A percentile compares a stretch with the other conserved stretches of the same genome.
These are phyloP conservation scores for Begonia loranthoides DNA, from an alignment of 306 rosid species.

Conservation along the genomic window DNA sequence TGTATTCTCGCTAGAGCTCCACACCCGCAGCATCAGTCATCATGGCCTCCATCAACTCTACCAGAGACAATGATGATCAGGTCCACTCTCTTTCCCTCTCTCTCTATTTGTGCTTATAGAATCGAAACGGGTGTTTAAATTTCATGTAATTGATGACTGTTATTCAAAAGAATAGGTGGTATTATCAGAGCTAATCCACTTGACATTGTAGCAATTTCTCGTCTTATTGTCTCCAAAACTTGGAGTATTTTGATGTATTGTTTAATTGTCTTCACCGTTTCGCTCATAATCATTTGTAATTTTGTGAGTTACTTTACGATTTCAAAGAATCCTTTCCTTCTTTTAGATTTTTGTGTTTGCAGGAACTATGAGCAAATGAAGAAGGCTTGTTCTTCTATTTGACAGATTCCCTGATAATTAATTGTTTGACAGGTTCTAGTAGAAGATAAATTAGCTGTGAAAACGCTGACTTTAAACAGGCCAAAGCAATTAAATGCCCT, in stretches of 20 bases:
- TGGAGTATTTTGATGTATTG: too few species aligned
- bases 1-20: not conserved
- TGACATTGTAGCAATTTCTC: too few species aligned
- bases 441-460: constrained; percentile 29
- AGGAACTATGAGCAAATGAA: not conserved
- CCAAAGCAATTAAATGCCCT: constrained; percentile 72
- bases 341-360: not conserved
- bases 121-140: not conserved
- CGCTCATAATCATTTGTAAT: too few species aligned
- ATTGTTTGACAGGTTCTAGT: constrained; percentile 40
- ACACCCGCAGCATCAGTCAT: not conserved
- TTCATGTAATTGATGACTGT: too few species aligned
- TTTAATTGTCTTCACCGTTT: too few species aligned
- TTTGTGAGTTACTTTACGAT: not conserved
- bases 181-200: too few species aligned
- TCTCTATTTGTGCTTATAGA: not conserved
- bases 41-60: constrained; percentile 23
- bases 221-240: too few species aligned
- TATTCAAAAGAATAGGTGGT: too few species aligned
- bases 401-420: not conserved
- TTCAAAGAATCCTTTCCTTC: not conserved
- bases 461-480: constrained; percentile 55
- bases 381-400: not conserved
- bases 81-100: constrained; percentile 10
- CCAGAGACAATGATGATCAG: constrained; percentile 19